Evolutionary conservation across 805 yeast genomes (phyloP).

Genomic region (Ogataea siamensis): DNA sequence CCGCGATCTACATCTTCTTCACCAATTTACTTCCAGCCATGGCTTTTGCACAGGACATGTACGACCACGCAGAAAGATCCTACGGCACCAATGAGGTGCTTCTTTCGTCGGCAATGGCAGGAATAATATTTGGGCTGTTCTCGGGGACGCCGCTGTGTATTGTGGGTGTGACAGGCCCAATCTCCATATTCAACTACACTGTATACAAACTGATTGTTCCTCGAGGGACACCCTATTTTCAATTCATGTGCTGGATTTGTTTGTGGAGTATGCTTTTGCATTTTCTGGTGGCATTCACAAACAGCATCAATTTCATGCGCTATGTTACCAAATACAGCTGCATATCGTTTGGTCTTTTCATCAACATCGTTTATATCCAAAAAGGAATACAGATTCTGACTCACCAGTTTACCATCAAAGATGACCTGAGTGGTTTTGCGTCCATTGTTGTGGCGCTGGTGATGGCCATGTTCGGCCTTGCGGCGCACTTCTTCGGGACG

Average conservation of each 20-base stretch:
- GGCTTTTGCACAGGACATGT: conserved; percentile 97
- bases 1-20: conserved; percentile 79
- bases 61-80: conserved; percentile 80
- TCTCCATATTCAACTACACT: conserved; percentile 87
- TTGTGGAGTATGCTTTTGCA: conserved; percentile 89
- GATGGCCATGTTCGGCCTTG: conserved; percentile 78
- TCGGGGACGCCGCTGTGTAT: conserved; percentile 92
- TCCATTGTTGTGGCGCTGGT: conserved; percentile 69
- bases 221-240: conserved; percentile 58
- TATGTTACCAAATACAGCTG: conserved; percentile 82
- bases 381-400: conserved; percentile 84
- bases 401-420: conserved; percentile 56
- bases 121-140: conserved; percentile 80
- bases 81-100: conserved; percentile 92
- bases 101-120: conserved; percentile 81
- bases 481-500: conserved; percentile 54
- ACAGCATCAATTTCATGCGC: conserved; percentile 63
- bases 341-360: conserved; percentile 90
- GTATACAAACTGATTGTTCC: conserved; percentile 70
- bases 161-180: conserved; percentile 97
- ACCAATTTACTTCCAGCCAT: conserved; percentile 90
- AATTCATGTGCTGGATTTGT: conserved; percentile 95
- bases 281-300: conserved; percentile 63
- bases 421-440: conserved; percentile 46
- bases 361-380: conserved; percentile 81